These are phyloP conservation scores for Ophiosphaerella herpotricha DNA, from an alignment of 2,329 filamentous ascomycete species.

Conservation along the genomic window DNA sequence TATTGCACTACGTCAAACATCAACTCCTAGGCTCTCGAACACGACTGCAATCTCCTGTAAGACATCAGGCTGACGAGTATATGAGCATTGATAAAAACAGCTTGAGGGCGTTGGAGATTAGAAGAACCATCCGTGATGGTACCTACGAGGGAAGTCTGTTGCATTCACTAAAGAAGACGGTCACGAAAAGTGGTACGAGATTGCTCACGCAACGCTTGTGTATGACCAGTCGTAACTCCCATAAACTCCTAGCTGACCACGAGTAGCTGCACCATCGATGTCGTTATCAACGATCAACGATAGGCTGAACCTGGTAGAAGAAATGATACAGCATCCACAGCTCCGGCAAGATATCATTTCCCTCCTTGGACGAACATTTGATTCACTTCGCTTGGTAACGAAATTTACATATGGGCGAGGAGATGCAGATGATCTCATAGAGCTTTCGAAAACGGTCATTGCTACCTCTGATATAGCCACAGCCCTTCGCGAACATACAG, in stretches of 20 bases:
- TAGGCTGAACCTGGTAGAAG: constrained; percentile 79
- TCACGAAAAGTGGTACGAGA: constrained; percentile 87
- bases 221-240: constrained; percentile 36
- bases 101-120: constrained; percentile 85
- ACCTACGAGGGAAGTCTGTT: constrained; percentile 80
- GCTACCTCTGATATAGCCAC: constrained; percentile 70
- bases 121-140: constrained; percentile 81
- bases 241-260: constrained; percentile 2
- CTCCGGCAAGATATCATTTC: constrained; percentile 72
- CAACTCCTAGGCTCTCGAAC: constrained; percentile 77
- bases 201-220: constrained; percentile 84
- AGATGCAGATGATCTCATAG: constrained; percentile 88
- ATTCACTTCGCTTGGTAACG: constrained; percentile 87
- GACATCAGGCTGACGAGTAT: constrained; percentile 73
- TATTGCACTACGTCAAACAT: constrained; percentile 84
- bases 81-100: constrained; percentile 95
- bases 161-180: constrained; percentile 85
- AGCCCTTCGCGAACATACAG: constrained; percentile 28
- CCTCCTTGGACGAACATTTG: constrained; percentile 75
- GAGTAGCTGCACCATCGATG: constrained; percentile 77
- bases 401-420: constrained; percentile 92
- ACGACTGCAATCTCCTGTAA: constrained; percentile 80
- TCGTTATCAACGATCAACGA: constrained; percentile 77
- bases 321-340: constrained; percentile 68
- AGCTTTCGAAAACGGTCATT: constrained; percentile 77